Conservation (phyloP, 208 protist species). For the Trypanosomatidae sp. region DNA sequence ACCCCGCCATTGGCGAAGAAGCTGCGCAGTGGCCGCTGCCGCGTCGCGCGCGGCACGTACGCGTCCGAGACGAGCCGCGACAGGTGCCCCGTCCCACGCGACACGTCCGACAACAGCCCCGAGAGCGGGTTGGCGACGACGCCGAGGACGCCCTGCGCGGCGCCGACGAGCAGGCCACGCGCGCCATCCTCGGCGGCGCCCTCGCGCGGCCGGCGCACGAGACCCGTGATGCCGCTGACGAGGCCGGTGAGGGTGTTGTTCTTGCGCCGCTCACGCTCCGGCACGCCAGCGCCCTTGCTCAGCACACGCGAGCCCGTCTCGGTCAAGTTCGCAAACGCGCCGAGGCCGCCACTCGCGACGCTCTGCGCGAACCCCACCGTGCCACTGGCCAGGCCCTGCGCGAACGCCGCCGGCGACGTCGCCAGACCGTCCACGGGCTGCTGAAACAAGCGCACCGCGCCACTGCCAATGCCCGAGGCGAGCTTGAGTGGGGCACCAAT, state of each 20-base stretch:
- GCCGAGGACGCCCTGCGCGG: slow-evolving; percentile 78
- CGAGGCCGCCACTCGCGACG: slow-evolving; percentile 56
- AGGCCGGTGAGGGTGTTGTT: slow-evolving; percentile 47
- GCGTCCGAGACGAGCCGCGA: slow-evolving; percentile 52
- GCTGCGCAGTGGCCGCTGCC: slow-evolving; percentile 38
- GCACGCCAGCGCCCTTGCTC: slow-evolving; percentile 32
- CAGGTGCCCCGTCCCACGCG: slow-evolving; percentile 33
- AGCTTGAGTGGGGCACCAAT: slow-evolving; percentile 76
- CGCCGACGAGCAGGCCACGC: slow-evolving; percentile 62
- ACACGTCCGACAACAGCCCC: slow-evolving; percentile 75
- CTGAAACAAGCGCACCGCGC: slow-evolving; percentile 69
- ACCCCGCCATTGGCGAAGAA: slow-evolving; percentile 71
- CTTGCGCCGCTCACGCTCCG: slow-evolving; percentile 28
- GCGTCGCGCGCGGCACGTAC: slow-evolving; percentile 49
- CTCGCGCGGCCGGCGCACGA: slow-evolving; percentile 75
- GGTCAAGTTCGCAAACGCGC: slow-evolving; percentile 70
- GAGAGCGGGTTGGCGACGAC: slow-evolving; percentile 73
- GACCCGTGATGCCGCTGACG: slow-evolving; percentile 51
- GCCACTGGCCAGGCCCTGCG: slow-evolving; percentile 52
- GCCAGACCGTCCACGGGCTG: slow-evolving; percentile 66
- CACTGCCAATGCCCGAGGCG: slow-evolving; percentile 53
- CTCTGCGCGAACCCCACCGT: slow-evolving; percentile 50
- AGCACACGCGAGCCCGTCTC: slow-evolving; percentile 59
- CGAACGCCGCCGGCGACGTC: slow-evolving; percentile 61
- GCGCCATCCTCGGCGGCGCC: slow-evolving; percentile 65